A percentile compares a stretch with the other conserved stretches of the same genome.
Conservation (phyloP, 768 basidiomycete species). For the Boletus fagicola region DNA sequence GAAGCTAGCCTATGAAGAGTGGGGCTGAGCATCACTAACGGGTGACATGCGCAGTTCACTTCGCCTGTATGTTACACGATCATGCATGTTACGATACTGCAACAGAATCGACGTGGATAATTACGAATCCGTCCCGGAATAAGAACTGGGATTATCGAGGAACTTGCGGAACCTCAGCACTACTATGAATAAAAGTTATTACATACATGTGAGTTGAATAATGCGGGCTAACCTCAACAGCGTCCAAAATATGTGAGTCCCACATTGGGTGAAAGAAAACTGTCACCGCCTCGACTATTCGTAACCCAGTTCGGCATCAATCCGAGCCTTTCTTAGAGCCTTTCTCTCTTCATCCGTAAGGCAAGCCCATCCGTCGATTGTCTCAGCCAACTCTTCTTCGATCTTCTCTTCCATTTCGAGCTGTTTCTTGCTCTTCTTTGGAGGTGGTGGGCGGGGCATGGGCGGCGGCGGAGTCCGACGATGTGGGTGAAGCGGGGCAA, state of each 20-base stretch:
- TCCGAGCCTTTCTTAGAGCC: slow-evolving; percentile 56
- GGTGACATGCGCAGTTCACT: not conserved
- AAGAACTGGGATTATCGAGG: not conserved
- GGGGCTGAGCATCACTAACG: not conserved
- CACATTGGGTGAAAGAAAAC: not conserved
- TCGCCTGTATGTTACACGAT: not conserved
- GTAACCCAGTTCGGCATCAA: slow-evolving; percentile 61
- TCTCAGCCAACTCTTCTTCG: slow-evolving; percentile 77
- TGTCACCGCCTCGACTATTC: slow-evolving; percentile 32
- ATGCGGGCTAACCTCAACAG: not conserved
- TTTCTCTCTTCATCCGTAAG: slow-evolving; percentile 44
- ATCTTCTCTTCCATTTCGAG: slow-evolving; percentile 73
- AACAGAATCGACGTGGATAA: not conserved
- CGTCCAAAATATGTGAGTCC: not conserved
- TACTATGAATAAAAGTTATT: slow-evolving; percentile 2
- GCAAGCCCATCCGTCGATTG: slow-evolving; percentile 60
- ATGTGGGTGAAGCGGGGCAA: slow-evolving; percentile 76
- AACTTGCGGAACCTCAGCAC: not conserved
- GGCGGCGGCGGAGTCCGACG: slow-evolving; percentile 73
- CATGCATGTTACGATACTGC: slow-evolving; percentile 1
- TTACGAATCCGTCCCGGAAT: not conserved
- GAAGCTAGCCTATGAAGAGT: not conserved
- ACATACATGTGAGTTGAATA: not conserved
- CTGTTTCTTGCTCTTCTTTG: slow-evolving; percentile 80
- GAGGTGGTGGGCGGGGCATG: slow-evolving; percentile 64